A percentile compares a stretch with the other conserved stretches of the same genome.
Evolutionary conservation across 2,329 filamentous ascomycete genomes (phyloP).

Genomic region (Aaosphaeria pasadenensis): DNA sequence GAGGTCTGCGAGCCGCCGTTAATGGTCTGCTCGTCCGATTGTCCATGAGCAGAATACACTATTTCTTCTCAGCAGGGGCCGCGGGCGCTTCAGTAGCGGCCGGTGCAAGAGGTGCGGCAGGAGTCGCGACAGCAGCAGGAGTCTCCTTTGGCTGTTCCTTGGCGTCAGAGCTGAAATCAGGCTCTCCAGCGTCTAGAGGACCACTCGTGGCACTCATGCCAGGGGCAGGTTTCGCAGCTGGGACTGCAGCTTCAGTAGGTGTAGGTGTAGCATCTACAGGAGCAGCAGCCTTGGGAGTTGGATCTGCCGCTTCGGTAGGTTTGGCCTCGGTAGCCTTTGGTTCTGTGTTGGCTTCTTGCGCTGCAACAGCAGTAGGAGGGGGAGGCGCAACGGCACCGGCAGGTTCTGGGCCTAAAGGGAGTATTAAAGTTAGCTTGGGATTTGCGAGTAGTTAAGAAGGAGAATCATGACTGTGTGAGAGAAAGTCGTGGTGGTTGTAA

Average conservation of each 20-base stretch:
- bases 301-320: slow-evolving; percentile 9
- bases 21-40: neutral
- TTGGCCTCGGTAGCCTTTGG: slow-evolving; percentile 15
- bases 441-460: neutral
- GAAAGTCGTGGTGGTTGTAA: no score
- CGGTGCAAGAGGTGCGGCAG: slow-evolving; percentile 5
- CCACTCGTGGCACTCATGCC: slow-evolving; percentile 41
- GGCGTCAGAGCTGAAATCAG: slow-evolving; percentile 21
- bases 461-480: neutral
- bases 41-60: slow-evolving; percentile 1
- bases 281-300: slow-evolving; percentile 1
- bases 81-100: slow-evolving; percentile 6
- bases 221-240: slow-evolving; percentile 25
- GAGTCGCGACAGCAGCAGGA: slow-evolving; percentile 8
- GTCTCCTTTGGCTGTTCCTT: slow-evolving; percentile 12
- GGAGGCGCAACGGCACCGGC: slow-evolving; percentile 25
- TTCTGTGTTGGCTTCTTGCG: slow-evolving; percentile 18
- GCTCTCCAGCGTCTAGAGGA: slow-evolving; percentile 32
- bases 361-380: slow-evolving; percentile 24
- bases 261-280: neutral
- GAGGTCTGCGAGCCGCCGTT: neutral
- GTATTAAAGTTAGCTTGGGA: slow-evolving; percentile 13
- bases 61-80: slow-evolving; percentile 14
- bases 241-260: slow-evolving; percentile 13
- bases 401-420: slow-evolving; percentile 29